Base-by-base conservation (phyloP, 805 yeast genomes). In the Huiozyma naganishii region DNA sequence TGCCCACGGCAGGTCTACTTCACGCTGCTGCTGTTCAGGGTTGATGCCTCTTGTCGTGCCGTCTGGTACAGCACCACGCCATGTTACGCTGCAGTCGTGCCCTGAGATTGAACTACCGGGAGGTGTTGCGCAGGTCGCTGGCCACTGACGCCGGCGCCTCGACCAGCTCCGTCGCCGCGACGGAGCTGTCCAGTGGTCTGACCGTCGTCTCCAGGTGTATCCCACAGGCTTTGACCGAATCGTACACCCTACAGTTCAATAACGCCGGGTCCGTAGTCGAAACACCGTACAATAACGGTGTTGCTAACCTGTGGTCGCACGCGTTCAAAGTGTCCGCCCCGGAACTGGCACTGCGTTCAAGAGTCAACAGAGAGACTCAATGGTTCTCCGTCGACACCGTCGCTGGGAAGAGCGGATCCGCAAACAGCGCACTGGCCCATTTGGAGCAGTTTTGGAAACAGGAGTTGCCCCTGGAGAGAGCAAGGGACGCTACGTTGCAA, bases 201-300 rank as follows among this genome's bases (percentile, higher is more conserved):
- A 76, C 83, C 48, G 74, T 84, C 52, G 87, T 87, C 49, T 71
- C 86, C 41, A 84, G 80, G 65, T 54, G 73, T 52, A 73, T 78
- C 66, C 73, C 81, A 36, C 54, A 65, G 44, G 47, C 61, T 11
- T 39, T 45, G 45, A 59, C 80, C 34, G 70, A 85, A 40, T 71
- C 86, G 10, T 38, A 30, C 23, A 36, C 44, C 10, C 33, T 71
- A 81, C 52, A 90, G 92, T 65, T 65, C 81, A 46, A 83, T 73
- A 63, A 81, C 52, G 83, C 88, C 41, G 95, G 95, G 63, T 78
- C 90, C 41, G 71, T 88, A 62, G 65, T 83, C 43, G 95, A 84
- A 66, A 83, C 80, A 66, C 72, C 85, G 37, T 83, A 78, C 76
- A 81, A 79, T 70, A 83, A 84, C 54, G 95, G 95, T 76, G 77